A percentile compares a stretch with the other conserved stretches of the same genome.
Evolutionary conservation across 2,329 filamentous ascomycete genomes (phyloP).

Genomic region (Stagonosporopsis rhizophila): DNA sequence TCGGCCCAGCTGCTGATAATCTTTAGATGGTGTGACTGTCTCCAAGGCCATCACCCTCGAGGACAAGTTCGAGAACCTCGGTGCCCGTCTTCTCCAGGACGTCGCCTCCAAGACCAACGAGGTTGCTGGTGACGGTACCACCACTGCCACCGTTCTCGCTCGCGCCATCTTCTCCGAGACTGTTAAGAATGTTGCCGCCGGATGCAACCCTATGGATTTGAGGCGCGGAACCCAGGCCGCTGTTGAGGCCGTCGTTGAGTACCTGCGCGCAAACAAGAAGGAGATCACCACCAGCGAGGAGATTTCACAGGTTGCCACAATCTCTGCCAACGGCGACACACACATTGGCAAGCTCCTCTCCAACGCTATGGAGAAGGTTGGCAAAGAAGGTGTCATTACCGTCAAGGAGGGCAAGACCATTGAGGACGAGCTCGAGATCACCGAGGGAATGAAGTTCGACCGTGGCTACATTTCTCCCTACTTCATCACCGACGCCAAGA

Average conservation of each 20-base stretch:
- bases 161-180: slow-evolving; percentile 99
- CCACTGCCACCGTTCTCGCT: slow-evolving; percentile 94
- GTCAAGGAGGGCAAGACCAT: slow-evolving; percentile 99
- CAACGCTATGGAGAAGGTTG: slow-evolving; percentile 99
- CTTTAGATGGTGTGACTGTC: slow-evolving; percentile 60
- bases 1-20: slow-evolving; percentile 23
- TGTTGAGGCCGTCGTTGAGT: slow-evolving; percentile 93
- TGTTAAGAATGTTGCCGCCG: slow-evolving; percentile 98
- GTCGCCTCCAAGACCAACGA: slow-evolving; percentile 99
- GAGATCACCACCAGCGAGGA: slow-evolving; percentile 98
- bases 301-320: slow-evolving; percentile 97
- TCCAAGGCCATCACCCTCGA: slow-evolving; percentile 85
- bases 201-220: slow-evolving; percentile 99
- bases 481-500: slow-evolving; percentile 99
- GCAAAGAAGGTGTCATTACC: slow-evolving; percentile 99
- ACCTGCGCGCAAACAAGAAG: slow-evolving; percentile 92
- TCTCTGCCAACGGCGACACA: slow-evolving; percentile 94
- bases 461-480: slow-evolving; percentile 98
- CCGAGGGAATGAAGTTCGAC: slow-evolving; percentile 99
- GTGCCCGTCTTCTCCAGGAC: slow-evolving; percentile 94
- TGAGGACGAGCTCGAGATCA: slow-evolving; percentile 96
- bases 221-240: slow-evolving; percentile 96
- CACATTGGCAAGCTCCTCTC: slow-evolving; percentile 96
- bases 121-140: slow-evolving; percentile 97
- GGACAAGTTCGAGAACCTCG: slow-evolving; percentile 99